A percentile compares a stretch with the other conserved stretches of the same genome.
Evolutionary conservation across 1,284 basidiomycete species (phyloP).

Genomic region (Naganishia sp.): DNA sequence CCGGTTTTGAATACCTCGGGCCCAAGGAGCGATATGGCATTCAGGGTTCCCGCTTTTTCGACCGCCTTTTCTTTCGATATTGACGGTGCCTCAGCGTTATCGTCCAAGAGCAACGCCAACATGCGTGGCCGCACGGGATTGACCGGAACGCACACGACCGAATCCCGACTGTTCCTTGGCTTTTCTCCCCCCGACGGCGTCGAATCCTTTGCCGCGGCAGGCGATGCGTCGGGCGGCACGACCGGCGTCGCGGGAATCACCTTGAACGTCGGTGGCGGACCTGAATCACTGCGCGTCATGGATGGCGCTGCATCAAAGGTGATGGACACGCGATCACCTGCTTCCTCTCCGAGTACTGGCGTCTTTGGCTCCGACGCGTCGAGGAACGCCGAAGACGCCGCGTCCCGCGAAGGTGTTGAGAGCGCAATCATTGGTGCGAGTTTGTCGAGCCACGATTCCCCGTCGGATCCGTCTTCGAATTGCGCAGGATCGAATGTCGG

Average conservation of each 20-base stretch:
- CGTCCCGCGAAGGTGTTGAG: background rate
- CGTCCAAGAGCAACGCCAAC: constrained; percentile 9
- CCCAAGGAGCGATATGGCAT: background rate
- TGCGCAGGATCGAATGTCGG: constrained; percentile 14
- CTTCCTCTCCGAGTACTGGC: background rate
- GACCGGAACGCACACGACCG: background rate
- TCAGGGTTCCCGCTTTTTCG: too few species aligned
- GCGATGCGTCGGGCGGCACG: background rate
- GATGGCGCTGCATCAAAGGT: constrained; percentile 1
- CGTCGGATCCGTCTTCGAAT: constrained; percentile 23
- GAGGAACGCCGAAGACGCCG: background rate
- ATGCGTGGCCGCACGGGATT: constrained; percentile 23
- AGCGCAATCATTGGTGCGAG: background rate
- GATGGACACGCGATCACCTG: background rate
- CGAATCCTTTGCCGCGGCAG: background rate
- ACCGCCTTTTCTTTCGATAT: too few species aligned
- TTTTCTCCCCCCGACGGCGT: background rate
- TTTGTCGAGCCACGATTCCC: background rate
- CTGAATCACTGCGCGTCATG: constrained; percentile 16
- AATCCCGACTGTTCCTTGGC: constrained; percentile 9
- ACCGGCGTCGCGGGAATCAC: constrained; percentile 22
- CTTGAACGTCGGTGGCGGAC: constrained; percentile 23
- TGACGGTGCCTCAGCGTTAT: background rate
- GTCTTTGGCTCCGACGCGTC: background rate
- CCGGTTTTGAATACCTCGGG: background rate